Percentiles rank a stretch among this genome's conserved stretches.
Evolutionary conservation across 306 rosid genomes (phyloP).

Genomic region (Medicago truncatula): MtrunA17r5.0-ANR NC_053043.1:47826001-47826500

Average conservation of each 20-base stretch:
- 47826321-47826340: constrained; percentile 49
- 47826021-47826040: constrained; percentile 20
- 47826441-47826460: constrained; percentile 76
- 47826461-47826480: constrained; percentile 1
- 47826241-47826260: constrained; percentile 76
- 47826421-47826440: constrained; percentile 88
- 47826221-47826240: constrained; percentile 81
- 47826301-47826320: constrained; percentile 77
- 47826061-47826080: constrained; percentile 16
- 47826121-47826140: constrained; percentile 12
- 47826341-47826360: constrained; percentile 54
- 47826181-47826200: constrained; percentile 84
- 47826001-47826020: constrained; percentile 22
- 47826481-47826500: constrained; percentile 8
- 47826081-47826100: constrained; percentile 21
- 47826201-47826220: constrained; percentile 66
- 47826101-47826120: constrained; percentile 36
- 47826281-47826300: constrained; percentile 64
- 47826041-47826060: not conserved
- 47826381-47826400: constrained; percentile 90
- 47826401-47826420: constrained; percentile 77
- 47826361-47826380: constrained; percentile 67
- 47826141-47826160: constrained; percentile 33
- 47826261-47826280: constrained; percentile 62
- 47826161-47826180: constrained; percentile 40